These are phyloP conservation scores for Diplosphaera chodatii DNA, from an alignment of 139 green algal species.

Conservation along the genomic window DNA sequence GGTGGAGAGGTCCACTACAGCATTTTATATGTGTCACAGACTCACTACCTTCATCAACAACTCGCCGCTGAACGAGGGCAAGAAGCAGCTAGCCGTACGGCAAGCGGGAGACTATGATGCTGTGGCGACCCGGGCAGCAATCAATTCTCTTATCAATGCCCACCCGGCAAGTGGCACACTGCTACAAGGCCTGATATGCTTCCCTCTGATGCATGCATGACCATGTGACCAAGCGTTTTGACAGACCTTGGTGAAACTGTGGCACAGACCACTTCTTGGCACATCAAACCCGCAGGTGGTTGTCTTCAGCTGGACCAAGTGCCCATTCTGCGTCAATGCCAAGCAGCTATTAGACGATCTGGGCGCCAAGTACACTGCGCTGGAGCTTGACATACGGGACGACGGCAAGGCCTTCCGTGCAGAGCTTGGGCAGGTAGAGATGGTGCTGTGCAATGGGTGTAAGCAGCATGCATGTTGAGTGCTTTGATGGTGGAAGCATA, in stretches of 20 bases:
- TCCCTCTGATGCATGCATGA: too few relatives aligned
- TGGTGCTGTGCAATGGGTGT: too few relatives aligned
- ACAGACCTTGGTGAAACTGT: too few relatives aligned
- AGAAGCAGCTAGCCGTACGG: slow-evolving; percentile 21
- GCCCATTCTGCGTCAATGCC: slow-evolving; percentile 50
- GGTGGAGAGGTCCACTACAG: too few relatives aligned
- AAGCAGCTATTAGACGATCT: slow-evolving; percentile 46
- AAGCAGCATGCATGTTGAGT: neutral
- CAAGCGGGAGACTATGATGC: slow-evolving; percentile 46
- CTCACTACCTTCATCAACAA: slow-evolving; percentile 33
- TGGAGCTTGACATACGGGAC: slow-evolving; percentile 47
- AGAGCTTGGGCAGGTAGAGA: slow-evolving; percentile 36
- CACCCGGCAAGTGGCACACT: slow-evolving; percentile 18
- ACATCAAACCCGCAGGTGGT: too few relatives aligned
- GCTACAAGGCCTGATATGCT: neutral
- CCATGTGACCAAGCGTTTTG: too few relatives aligned
- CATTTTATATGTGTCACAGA: slow-evolving; percentile 13
- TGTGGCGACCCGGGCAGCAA: slow-evolving; percentile 15
- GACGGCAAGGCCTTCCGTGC: slow-evolving; percentile 47
- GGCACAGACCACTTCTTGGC: too few relatives aligned
- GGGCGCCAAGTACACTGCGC: slow-evolving; percentile 36
- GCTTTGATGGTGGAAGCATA: too few relatives aligned
- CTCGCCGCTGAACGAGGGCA: slow-evolving; percentile 29
- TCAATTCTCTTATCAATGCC: slow-evolving; percentile 22
- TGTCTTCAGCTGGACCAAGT: slow-evolving; percentile 30